Evolutionary conservation across 2,329 filamentous ascomycete genomes (phyloP).

Genomic region (Calonectria pseudoreteaudii): DNA sequence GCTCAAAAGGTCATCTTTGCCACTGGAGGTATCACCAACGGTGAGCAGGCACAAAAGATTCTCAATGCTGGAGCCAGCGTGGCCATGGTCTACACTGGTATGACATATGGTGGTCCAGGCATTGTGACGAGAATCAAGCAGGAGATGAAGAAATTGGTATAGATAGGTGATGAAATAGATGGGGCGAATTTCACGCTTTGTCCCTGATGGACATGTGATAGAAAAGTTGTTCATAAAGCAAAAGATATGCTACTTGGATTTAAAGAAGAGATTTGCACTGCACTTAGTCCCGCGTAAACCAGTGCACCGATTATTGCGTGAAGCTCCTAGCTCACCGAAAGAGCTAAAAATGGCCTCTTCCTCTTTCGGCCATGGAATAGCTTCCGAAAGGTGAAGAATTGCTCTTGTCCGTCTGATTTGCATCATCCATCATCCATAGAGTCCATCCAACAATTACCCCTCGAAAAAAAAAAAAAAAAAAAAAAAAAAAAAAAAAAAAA

Average conservation of each 20-base stretch:
- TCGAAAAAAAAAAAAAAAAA: no score
- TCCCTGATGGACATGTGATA: neutral
- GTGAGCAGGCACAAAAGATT: constrained; percentile 83
- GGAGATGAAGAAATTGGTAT: constrained; percentile 65
- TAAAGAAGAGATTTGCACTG: neutral
- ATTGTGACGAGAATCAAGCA: constrained; percentile 74
- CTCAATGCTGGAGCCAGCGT: constrained; percentile 91
- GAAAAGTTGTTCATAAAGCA: constrained; percentile 2
- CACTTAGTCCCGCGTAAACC: neutral
- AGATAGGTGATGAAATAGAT: constrained; percentile 26
- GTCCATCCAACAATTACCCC: no score
- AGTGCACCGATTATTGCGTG: neutral
- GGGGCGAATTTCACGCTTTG: constrained; percentile 19
- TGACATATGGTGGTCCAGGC: constrained; percentile 74
- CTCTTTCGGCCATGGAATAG: no score
- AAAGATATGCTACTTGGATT: neutral
- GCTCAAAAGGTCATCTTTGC: constrained; percentile 88
- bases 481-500: no score
- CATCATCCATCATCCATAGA: no score
- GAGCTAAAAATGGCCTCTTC: no score
- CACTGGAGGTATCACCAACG: constrained; percentile 91
- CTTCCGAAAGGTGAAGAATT: no score
- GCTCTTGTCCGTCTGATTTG: no score
- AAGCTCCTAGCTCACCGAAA: no score
- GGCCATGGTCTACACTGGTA: constrained; percentile 89